Percentiles rank a stretch among this genome's conserved stretches.
phyloP scores from a whole-genome alignment of 345 rosid species.

The Salix suchowensis region DNA sequence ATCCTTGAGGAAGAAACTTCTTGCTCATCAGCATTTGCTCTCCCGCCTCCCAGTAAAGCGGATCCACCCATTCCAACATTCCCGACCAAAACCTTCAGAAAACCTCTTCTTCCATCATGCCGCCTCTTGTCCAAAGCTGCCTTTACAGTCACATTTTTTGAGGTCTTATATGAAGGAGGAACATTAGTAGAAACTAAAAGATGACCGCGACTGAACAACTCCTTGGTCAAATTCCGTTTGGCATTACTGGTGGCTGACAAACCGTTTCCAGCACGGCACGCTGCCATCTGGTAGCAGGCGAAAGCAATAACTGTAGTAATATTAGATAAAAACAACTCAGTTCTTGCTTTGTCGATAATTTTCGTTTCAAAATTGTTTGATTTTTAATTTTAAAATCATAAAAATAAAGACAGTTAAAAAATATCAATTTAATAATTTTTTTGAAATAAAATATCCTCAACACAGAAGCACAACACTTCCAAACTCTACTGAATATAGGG shows the following conservation, averaged over 20 bases:
- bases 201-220: conserved; percentile 34
- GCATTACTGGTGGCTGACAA: conserved; percentile 33
- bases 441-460: too few species aligned
- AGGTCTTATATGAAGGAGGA: conserved; percentile 28
- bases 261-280: conserved; percentile 69
- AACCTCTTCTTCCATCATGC: conserved; percentile 62
- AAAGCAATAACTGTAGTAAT: background rate
- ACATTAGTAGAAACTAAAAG: conserved; percentile 32
- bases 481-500: too few species aligned
- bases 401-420: too few species aligned
- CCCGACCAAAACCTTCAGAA: conserved; percentile 68
- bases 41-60: conserved; percentile 57
- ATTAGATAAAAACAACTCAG: too few species aligned
- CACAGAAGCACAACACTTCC: too few species aligned
- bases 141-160: conserved; percentile 38
- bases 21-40: conserved; percentile 86
- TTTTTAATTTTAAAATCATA: too few species aligned
- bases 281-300: conserved; percentile 49
- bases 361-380: too few species aligned
- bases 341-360: too few species aligned
- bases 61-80: conserved; percentile 54
- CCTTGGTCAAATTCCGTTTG: conserved; percentile 37
- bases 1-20: conserved; percentile 92
- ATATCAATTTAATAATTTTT: too few species aligned
- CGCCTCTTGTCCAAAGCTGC: conserved; percentile 49